Conservation (phyloP, 1,139 yeast species). For the Sugiyamaella sp. region DNA sequence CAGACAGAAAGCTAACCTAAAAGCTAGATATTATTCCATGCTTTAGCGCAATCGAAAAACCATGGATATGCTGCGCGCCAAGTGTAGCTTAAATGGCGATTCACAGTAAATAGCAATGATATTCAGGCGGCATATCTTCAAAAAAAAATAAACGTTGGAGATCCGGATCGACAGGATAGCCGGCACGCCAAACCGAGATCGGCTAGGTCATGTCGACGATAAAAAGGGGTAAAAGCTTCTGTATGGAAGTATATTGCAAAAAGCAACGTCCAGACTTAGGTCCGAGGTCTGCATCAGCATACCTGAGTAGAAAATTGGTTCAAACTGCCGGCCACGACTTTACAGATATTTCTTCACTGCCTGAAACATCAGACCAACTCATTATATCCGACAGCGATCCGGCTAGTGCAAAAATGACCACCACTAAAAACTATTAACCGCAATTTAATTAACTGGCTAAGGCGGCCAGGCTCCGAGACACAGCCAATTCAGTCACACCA, state of each 20-base stretch:
- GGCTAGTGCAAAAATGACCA: too few species aligned
- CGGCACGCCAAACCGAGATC: background rate
- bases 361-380: too few species aligned
- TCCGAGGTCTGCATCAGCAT: background rate
- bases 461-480: too few species aligned
- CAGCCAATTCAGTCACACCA: too few species aligned
- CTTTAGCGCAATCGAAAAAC: background rate
- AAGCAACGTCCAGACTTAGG: background rate
- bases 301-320: too few species aligned
- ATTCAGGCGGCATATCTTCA: background rate
- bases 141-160: background rate
- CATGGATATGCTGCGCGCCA: background rate
- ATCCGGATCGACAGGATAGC: background rate
- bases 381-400: too few species aligned
- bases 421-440: too few species aligned
- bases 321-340: too few species aligned
- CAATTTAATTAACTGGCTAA: too few species aligned
- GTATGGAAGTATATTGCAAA: background rate
- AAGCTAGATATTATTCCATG: background rate
- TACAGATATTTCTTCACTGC: too few species aligned
- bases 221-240: background rate
- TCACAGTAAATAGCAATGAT: background rate
- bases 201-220: background rate
- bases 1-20: background rate
- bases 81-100: background rate